Evolutionary conservation across 306 rosid genomes (phyloP), one percentile per base, ranked within the genome.

Genomic region (Mimosa bimucronata): DNA sequence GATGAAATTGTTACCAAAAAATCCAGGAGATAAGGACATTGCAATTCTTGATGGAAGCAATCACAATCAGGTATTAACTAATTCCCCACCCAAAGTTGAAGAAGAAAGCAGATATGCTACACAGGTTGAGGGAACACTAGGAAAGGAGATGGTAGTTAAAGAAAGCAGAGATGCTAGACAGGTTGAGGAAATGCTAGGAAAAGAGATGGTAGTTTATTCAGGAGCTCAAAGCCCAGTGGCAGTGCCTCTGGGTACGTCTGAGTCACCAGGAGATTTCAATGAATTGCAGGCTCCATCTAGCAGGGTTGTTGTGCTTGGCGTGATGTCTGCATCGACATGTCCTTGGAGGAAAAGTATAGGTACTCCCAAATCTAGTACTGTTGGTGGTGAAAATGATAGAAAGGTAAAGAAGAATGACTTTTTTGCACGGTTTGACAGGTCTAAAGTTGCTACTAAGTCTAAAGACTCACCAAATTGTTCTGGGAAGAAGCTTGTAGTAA

Each of bases 261-360:
- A 45, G 58, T 66, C 74, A 78, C 68, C 53, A 45, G 65, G 76
- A 61, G 79, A 82, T 66, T 67, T 48, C 15, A 60, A n/a, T 46
- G 34, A 77, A 73, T 53, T 67, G 74, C 79, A 53, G 46, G 75
- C 58, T 85, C 45, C 84, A 71, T 76, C 81, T 37, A 80, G 45
- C 69, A 77, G 87, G 82, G 76, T 81, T 58, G 37, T 81, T 53
- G 94, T 88, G 73, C 82, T 42, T 73, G 95, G 88, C 75, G 73
- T 92, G 91, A 89, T 83, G 92, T 78, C 94, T 73, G 46, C 81
- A 31, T 85, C 98, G 25, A 83, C 80, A 75, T 92, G 88, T 82
- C 88, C 92, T 67, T 84, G 87, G 91, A 85, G 85, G 69, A 80
- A 85, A 60, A 87, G 82, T 31, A 86, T 76, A 76, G 81, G 19